phyloP scores from a whole-genome alignment of 139 green algal species.

The Picochlorum sp. region DNA sequence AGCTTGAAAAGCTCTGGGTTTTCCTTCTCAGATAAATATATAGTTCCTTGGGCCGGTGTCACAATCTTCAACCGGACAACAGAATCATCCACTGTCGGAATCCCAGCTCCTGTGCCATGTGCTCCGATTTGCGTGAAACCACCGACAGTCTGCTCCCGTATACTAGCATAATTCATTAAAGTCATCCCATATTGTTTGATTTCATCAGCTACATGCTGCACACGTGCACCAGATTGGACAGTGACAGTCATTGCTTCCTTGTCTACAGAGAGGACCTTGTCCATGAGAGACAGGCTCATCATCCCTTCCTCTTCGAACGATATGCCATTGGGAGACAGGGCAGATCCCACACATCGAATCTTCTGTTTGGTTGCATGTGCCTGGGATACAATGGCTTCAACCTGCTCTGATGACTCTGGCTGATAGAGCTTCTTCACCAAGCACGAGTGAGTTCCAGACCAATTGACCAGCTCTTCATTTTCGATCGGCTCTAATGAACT shows the following conservation, averaged over 20 bases:
- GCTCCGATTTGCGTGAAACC: constrained; percentile 86
- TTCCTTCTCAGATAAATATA: constrained; percentile 38
- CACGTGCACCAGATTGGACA: constrained; percentile 37
- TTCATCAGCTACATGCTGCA: constrained; percentile 48
- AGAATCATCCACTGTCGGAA: constrained; percentile 88
- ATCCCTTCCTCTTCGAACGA: constrained; percentile 74
- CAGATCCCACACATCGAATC: constrained; percentile 74
- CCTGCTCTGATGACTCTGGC: constrained; percentile 73
- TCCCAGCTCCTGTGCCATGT: constrained; percentile 84
- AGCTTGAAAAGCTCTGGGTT: constrained; percentile 76
- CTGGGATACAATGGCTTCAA: constrained; percentile 64
- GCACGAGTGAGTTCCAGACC: constrained; percentile 82
- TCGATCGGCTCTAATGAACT: background rate
- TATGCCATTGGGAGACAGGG: constrained; percentile 86
- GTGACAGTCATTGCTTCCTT: constrained; percentile 19
- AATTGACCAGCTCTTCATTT: constrained; percentile 69
- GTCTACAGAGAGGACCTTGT: constrained; percentile 80
- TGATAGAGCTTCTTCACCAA: constrained; percentile 41
- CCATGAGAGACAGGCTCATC: constrained; percentile 83
- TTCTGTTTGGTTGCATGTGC: constrained; percentile 40
- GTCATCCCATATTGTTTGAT: constrained; percentile 76
- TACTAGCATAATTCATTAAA: constrained; percentile 92
- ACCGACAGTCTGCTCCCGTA: constrained; percentile 91
- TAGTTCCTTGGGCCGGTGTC: constrained; percentile 70
- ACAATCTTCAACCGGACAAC: constrained; percentile 81